phyloP scores from a whole-genome alignment of 2,329 filamentous ascomycete species.

The Trichoderma asperellum region DNA sequence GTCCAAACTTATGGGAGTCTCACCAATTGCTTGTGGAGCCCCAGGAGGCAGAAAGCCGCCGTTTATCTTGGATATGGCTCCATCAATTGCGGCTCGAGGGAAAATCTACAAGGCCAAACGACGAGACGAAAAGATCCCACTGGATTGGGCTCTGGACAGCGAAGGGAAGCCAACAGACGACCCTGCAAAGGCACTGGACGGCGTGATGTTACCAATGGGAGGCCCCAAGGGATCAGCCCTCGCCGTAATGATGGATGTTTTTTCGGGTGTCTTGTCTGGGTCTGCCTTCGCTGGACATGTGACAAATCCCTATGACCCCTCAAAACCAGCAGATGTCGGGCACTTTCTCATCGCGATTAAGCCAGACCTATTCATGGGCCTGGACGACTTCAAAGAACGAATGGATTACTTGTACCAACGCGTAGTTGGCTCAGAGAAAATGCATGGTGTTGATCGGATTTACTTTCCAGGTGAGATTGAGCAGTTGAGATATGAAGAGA shows the following conservation, averaged over 20 bases:
- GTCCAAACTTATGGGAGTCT: conserved; percentile 72
- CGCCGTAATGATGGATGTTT: conserved; percentile 87
- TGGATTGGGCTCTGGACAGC: conserved; percentile 74
- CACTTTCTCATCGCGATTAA: conserved; percentile 77
- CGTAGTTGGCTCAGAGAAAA: conserved; percentile 58
- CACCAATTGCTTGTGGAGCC: conserved; percentile 75
- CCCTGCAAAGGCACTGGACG: conserved; percentile 69
- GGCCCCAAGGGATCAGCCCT: conserved; percentile 80
- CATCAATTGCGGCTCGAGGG: conserved; percentile 68
- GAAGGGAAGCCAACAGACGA: conserved; percentile 73
- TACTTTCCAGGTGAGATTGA: conserved; percentile 68
- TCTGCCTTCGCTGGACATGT: conserved; percentile 79
- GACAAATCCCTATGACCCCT: conserved; percentile 74
- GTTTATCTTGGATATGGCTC: conserved; percentile 77
- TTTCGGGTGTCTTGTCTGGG: conserved; percentile 77
- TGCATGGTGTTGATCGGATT: conserved; percentile 59
- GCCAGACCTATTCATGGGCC: conserved; percentile 72
- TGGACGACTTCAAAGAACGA: conserved; percentile 69
- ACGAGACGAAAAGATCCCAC: conserved; percentile 68
- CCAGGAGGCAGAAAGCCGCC: conserved; percentile 60
- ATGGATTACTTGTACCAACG: conserved; percentile 60
- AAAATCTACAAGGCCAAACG: conserved; percentile 75
- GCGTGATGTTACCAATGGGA: conserved; percentile 85
- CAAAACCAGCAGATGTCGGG: conserved; percentile 69
- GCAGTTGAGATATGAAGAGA: conserved; percentile 56